Evolutionary conservation across 768 basidiomycete genomes (phyloP), one percentile per base, ranked within the genome.

Genomic region (Boletus patriciae): DNA sequence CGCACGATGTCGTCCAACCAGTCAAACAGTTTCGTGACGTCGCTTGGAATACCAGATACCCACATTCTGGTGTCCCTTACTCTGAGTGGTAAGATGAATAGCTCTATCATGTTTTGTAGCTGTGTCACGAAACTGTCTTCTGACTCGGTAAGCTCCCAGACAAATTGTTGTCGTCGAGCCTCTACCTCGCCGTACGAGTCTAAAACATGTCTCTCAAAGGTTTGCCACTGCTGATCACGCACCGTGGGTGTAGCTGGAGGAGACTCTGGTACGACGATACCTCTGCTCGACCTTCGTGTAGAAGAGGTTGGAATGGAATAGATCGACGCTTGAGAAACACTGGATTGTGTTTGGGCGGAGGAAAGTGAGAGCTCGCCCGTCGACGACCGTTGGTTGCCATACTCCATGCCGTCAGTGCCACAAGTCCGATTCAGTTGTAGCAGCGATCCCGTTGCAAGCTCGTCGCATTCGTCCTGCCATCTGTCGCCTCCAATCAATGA

Each of bases 1-100:
- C 86, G 85, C 11, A 88, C 77, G 58, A 98, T 90, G 62, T 92
- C 91, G 61, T 95, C 92, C 48, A 95, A 74, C 87, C 90, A 92
- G 70, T 94, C 92, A 58, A 98, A 85, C 21, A 94, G 77, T 12
- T 84, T 82, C 1, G 85, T 79, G 13, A 93, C 78, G 36, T 85
- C 80, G 3, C 75, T 59, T 1, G 93, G 92, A 18, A 98, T 81
- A 18, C 93, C 93, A 2, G 83, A 74, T 37, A 96, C 87, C 92
- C 94, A 97, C 2, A 76, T 67, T 50, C 83, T 83, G 46, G 80
- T 85, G 61, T 87, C 80, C 58, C 86, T 83, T 3, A 83, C 78
- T 9, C 91, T 86, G 10, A 97, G 79, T 0, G 94, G 94, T 6
- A 83, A 75, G 29, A 94, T 81, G 68, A 94, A 94, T 7, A 88